phyloP scores from a whole-genome alignment of 2,329 filamentous ascomycete genomes.

The Drechslera avenae region DNA sequence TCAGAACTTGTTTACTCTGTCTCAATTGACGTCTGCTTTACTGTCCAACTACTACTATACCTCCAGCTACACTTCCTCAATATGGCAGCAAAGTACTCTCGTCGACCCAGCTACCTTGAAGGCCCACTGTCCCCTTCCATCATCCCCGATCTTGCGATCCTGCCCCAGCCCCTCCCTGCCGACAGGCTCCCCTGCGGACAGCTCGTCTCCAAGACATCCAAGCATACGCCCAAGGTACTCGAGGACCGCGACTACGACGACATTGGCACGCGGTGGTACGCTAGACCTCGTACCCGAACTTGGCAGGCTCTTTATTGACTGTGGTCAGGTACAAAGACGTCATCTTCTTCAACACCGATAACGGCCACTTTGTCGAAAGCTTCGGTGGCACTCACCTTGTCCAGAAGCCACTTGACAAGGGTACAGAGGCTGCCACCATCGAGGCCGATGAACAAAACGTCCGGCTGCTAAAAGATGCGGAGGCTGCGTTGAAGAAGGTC shows the following conservation, averaged over 20 bases:
- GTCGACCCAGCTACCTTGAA: constrained; percentile 33
- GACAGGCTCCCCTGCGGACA: constrained; percentile 38
- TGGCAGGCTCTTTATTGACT: background rate
- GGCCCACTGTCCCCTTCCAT: constrained; percentile 38
- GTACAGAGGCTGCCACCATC: constrained; percentile 41
- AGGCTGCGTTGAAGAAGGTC: constrained; percentile 34
- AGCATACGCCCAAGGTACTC: constrained; percentile 34
- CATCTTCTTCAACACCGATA: constrained; percentile 34
- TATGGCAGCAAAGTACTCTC: constrained; percentile 38
- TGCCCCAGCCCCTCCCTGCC: constrained; percentile 38
- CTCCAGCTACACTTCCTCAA: constrained; percentile 10
- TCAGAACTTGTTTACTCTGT: background rate
- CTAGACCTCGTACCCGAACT: background rate
- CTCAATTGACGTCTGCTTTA: constrained; percentile 10
- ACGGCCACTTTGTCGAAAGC: constrained; percentile 33
- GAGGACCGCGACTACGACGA: constrained; percentile 46
- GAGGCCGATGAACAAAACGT: constrained; percentile 43
- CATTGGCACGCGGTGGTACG: constrained; percentile 40
- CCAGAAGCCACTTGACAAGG: constrained; percentile 33
- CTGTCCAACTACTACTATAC: background rate
- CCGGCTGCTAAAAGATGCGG: constrained; percentile 38
- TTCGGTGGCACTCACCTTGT: constrained; percentile 41
- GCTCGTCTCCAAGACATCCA: constrained; percentile 38
- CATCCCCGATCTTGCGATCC: constrained; percentile 41
- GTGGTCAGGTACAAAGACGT: constrained; percentile 39